Evolutionary conservation across 2,329 filamentous ascomycete genomes (phyloP), one percentile per base, ranked within the genome.

Genomic region (Leptographium procerum): DNA sequence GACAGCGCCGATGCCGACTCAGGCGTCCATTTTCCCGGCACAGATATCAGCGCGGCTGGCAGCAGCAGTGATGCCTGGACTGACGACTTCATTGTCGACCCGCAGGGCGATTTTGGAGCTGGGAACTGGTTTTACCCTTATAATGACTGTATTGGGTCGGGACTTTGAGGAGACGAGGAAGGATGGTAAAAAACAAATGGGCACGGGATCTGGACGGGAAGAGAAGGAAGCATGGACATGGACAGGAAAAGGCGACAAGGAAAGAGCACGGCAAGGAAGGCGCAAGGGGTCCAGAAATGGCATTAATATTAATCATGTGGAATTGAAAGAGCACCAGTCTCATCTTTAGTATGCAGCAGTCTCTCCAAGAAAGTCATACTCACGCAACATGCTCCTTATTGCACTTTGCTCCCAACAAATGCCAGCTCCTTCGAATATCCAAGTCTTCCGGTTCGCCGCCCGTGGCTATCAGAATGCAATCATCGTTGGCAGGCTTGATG

Each of bases 41-140:
- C 55, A 19, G 50, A 51, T 51, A 24, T 55, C 19, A 51, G 56
- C 33, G 50, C 47, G 19, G 40, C 56, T 14, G 51, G 31, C 22
- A 47, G 52, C 28, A 51, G 31, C 31, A 40, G 47, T 1, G 55
- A 29, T 2, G 22, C 43, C 1, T 63, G 61, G 60, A 47, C 45
- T 1, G 60, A 62, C 34, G 59, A 63, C 11, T 60, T 59, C 56
- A 53, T 58, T 14, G 34, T 59, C 36, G 57, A 60, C 24, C 54
- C 58, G 19, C 58, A 53, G 36, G 58, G 48, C 29, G 60, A 61
- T 10, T 60, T 60, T 57, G 60, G 55, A 10, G 48, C 57, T 9
- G 50, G 47, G 33, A 63, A 59, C 57, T 63, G 60, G 60, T 61
- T 63, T 31, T 63, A 59, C 33, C 61, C 61, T 0, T 59, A 56